These are phyloP conservation scores for Dioszegia hungarica DNA, from an alignment of 768 basidiomycete genomes.

Conservation along the genomic window DNA sequence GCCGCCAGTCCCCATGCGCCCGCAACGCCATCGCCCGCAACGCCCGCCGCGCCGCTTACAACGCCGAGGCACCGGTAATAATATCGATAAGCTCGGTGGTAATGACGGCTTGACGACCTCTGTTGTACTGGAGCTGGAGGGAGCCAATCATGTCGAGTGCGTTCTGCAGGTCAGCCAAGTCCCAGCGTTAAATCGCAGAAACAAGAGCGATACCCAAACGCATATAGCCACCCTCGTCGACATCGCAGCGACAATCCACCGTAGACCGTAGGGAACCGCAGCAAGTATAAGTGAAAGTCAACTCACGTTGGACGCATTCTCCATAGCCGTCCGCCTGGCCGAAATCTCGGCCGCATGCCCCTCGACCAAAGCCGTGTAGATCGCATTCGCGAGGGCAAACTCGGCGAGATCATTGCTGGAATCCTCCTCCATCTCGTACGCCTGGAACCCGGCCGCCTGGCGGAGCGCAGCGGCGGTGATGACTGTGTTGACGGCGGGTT, in stretches of 20 bases:
- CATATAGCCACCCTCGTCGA: too few species aligned
- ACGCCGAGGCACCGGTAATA: conserved; percentile 45
- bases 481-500: conserved; percentile 68
- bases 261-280: too few species aligned
- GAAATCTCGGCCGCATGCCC: conserved; percentile 84
- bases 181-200: too few species aligned
- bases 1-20: background rate
- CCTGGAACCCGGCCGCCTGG: conserved; percentile 82
- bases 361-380: conserved; percentile 90
- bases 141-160: conserved; percentile 84
- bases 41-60: conserved; percentile 19
- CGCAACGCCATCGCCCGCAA: background rate
- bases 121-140: conserved; percentile 92
- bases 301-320: conserved; percentile 83
- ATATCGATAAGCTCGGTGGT: conserved; percentile 55
- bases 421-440: conserved; percentile 97
- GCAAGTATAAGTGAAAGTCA: too few species aligned
- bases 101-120: conserved; percentile 96
- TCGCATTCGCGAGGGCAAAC: conserved; percentile 92
- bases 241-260: too few species aligned
- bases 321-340: conserved; percentile 91
- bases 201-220: too few species aligned
- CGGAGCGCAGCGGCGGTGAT: conserved; percentile 75
- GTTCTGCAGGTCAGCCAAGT: conserved; percentile 54
- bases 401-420: conserved; percentile 87